phyloP scores from a whole-genome alignment of 129 eudicot genomes.

The Tanacetum coccineum region DNA sequence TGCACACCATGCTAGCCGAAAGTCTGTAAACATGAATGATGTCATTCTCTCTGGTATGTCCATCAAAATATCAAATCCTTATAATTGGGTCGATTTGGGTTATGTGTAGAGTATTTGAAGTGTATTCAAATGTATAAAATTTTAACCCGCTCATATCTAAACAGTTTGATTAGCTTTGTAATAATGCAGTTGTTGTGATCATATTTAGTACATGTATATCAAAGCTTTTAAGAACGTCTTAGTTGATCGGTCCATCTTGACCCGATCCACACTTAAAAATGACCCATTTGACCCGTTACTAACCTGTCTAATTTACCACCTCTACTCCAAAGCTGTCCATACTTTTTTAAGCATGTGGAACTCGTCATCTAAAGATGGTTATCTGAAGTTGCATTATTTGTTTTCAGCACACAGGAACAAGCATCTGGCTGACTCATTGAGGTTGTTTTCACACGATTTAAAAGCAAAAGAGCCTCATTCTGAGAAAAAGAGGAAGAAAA shows the following conservation, averaged over 20 bases:
- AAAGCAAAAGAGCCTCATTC: slow-evolving; percentile 76
- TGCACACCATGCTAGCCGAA: slow-evolving; percentile 85
- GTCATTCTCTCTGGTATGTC: slow-evolving; percentile 77
- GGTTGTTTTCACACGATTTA: slow-evolving; percentile 43
- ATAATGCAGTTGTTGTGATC: not conserved
- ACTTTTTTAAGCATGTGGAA: not conserved
- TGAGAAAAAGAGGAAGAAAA: slow-evolving; percentile 78
- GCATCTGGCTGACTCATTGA: slow-evolving; percentile 49
- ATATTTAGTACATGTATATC: not conserved
- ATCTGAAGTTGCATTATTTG: slow-evolving; percentile 16
- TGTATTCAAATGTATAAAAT: not conserved
- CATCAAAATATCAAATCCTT: not conserved
- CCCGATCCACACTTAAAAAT: not conserved
- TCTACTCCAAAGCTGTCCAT: not conserved
- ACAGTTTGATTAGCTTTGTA: not conserved
- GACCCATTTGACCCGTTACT: not conserved
- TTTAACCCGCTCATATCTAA: not conserved
- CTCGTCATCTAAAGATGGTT: not conserved
- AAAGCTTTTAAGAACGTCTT: not conserved
- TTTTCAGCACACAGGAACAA: slow-evolving; percentile 73
- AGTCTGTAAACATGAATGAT: slow-evolving; percentile 78
- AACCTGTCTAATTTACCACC: not conserved
- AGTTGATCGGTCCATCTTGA: not conserved
- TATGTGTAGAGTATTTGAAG: not conserved
- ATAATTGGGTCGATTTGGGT: not conserved